These are phyloP conservation scores for Syncephalastrum contaminatum DNA, from an alignment of 371 early-diverging fungal species.

Conservation along the genomic window DNA sequence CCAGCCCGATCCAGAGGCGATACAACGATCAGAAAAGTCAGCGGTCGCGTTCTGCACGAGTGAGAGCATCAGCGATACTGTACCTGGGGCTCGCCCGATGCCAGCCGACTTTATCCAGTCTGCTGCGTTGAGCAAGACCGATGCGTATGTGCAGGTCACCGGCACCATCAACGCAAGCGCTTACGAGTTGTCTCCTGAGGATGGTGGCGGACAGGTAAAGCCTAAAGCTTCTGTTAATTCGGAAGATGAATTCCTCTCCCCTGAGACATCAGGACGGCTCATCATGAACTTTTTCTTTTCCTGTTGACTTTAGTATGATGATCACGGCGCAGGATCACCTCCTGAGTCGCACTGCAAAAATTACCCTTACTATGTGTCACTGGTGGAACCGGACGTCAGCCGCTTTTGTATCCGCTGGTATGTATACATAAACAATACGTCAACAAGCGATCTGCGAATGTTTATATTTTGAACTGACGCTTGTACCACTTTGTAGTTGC, in stretches of 20 bases:
- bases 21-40: slow-evolving; percentile 37
- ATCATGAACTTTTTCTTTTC: slow-evolving; percentile 10
- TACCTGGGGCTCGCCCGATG: slow-evolving; percentile 25
- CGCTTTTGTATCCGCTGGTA: slow-evolving; percentile 44
- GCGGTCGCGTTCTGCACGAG: slow-evolving; percentile 33
- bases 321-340: slow-evolving; percentile 23
- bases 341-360: slow-evolving; percentile 28
- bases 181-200: slow-evolving; percentile 31
- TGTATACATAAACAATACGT: slow-evolving; percentile 1
- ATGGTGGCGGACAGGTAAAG: slow-evolving; percentile 51
- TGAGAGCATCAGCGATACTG: slow-evolving; percentile 9
- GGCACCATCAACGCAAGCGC: slow-evolving; percentile 43
- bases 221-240: neutral
- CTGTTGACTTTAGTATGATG: slow-evolving; percentile 28
- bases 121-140: slow-evolving; percentile 26
- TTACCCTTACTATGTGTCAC: slow-evolving; percentile 40
- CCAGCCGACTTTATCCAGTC: slow-evolving; percentile 47
- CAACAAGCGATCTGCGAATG: neutral
- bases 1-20: slow-evolving; percentile 14
- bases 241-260: neutral
- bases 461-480: neutral
- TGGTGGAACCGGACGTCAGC: slow-evolving; percentile 38
- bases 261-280: neutral
- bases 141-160: slow-evolving; percentile 41
- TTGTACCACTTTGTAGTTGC: slow-evolving; percentile 20